Evolutionary conservation across 1,284 basidiomycete species (phyloP), one percentile per base, ranked within the genome.

Genomic region (Sporisorium scitamineum): DNA sequence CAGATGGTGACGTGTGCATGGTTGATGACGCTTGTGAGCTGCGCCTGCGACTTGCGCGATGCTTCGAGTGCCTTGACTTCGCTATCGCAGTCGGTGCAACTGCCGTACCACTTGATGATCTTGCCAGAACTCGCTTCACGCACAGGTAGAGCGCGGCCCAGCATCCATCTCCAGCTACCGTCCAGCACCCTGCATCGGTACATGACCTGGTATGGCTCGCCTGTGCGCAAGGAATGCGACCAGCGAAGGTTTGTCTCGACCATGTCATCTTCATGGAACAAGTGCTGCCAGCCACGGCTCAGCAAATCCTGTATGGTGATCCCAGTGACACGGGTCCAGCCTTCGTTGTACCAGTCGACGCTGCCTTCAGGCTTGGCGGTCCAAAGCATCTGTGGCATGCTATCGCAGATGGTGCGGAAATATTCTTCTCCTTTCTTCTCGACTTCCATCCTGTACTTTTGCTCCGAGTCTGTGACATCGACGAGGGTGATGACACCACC

Each of bases 211-310:
- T 86, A 86, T 0, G 80, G 80, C 27, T 86, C 85, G 26, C 85
- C 85, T 0, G 85, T 86, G 41, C 83, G 82, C 54, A 86, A 76
- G 5, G 82, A 85, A 41, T 84, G 80, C 2, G 73, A 72, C 85
- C 85, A 86, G 5, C 79, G 72, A 20, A 66, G 64, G 39, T 78
- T 68, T 18, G 78, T 70, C 37, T 77, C 74, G 2, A 78, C 73
- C 83, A 86, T 84, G 57, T 86, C 85, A 31, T 86, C 85, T 56
- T 78, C 73, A 55, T 85, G 85, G 76, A 86, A 84, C 13, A 79
- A 72, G 16, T 70, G 76, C 53, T 83, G 80, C 85, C 85, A 86
- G 10, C 84, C 85, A 9, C 84, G 63, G 16, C 85, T 84, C 78
- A 72, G 11, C 67, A 80, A 56, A 74, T 64, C 48, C 76, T 73